Evolutionary conservation across 192 early-diverging fungal genomes (phyloP), one percentile per base, ranked within the genome.

Genomic region (Geosiphon pyriformis): DNA sequence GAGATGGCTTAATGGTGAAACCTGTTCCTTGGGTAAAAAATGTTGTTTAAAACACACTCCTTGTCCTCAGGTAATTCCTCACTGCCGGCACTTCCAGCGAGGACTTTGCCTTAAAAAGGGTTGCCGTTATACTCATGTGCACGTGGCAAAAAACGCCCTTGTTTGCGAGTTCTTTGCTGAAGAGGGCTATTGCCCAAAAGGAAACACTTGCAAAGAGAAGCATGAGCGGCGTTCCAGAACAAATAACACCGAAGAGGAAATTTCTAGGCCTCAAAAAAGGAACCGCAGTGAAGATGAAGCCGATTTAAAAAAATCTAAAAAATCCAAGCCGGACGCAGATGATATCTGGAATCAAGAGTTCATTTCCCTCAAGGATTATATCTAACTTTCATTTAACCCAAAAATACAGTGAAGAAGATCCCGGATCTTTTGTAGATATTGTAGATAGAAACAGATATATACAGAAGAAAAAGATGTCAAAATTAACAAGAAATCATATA

Each of bases 41-140:
- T 63, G 61, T 31, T 22, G 26, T 27, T 37, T 63, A 22, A 42
- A 51, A 29, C 61, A 63, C n/a, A 15, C 20, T 2, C 17, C 31
- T 22, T 63, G 47, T 50, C 25, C 61, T 23, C 30, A 63, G 27
- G 20, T 63, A 11, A 50, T 63, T 29, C 61, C 61, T 7, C 25
- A 63, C 27, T 63, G 61, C 34, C 23, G 31, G 29, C 61, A 63
- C 18, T 63, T 63, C 23, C 20, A 25, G 25, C 22, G 46, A 50
- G 46, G 47, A 12, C 20, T 50, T 23, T 63, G 61, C 61, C 17
- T 32, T 20, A 48, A 51, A 20, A 29, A 35, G 35, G 33, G 32
- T 22, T 63, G 61, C 23, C 61, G 26, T 7, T 63, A 63, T n/a
- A 63, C 61, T 6, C 61, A 63, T 52, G 61, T 63, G 15, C 42